Evolutionary conservation across 108 stramenopile genomes (phyloP), one percentile per base, ranked within the genome.

Genomic region (Fragilariopsis cylindrus): DNA sequence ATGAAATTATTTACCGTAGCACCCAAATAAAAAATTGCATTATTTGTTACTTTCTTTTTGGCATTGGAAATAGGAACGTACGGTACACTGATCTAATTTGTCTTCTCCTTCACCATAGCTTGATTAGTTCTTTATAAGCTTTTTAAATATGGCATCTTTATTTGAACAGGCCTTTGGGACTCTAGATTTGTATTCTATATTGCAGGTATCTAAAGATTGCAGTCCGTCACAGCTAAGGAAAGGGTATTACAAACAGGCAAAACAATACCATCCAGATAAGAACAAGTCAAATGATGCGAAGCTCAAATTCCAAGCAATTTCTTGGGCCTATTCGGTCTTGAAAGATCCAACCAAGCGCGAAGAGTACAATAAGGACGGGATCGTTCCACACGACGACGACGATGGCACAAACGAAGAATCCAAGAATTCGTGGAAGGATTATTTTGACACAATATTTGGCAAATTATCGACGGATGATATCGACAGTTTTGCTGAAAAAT

Each of bases 181-280:
- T 60, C 42, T 75, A 7, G 78, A 89, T 75, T 85, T 94, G 11
- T 94, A 94, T 68, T 82, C 79, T 64, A 85, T 94, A 7, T 74
- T 94, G 54, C 49, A 82, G 41, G 85, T 86, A 3, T 48, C 76
- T 19, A 75, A 72, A 48, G 84, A 84, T 49, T 84, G 84, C 40
- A 69, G 73, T 18, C 62, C 73, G 3, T 85, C 90, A 40, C 76
- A 90, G 71, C 70, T 95, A 4, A 91, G 93, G 48, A 91, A 89
- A 71, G 93, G 85, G 9, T 95, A 92, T 74, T 92, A 91, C 79
- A 87, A 88, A 47, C 79, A 81, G 65, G 86, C 88, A 11, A 77
- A 86, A 39, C 8, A 73, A 8, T 89, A 81, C 55, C 93, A 95
- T 78, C 93, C 93, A 54, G 93, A 95, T 77, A 92, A 92, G 71